Base-by-base conservation (phyloP, 371 early-diverging fungal species). In the Mucor mucedo region DNA sequence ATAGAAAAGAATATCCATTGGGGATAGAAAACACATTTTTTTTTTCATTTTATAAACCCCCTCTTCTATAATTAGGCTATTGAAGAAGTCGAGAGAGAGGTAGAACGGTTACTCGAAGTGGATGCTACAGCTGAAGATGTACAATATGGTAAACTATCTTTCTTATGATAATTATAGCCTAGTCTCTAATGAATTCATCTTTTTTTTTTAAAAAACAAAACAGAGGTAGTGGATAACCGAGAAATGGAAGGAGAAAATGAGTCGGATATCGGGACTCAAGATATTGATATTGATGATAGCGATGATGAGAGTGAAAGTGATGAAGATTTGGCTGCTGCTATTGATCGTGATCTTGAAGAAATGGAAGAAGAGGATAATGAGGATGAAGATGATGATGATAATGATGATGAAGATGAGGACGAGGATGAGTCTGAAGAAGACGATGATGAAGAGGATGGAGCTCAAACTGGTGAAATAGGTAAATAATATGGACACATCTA, bases 21-120 rank as follows among this genome's bases (percentile, higher is more conserved):
- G 21, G 21, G 21, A 21, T 21, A 21, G 1, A 21, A 21, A 21
- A 21, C 21, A 21, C 21, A 21, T 21, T 21, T 21, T 21, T 21
- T 21, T 21, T 21, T 21, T 21, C 21, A 21, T 21, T 21, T 1
- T 21, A 21, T 21, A 21, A 21, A 21, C 21, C 21, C 21, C 21
- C 1, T 1, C 21, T 21, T 21, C 21, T 21, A 21, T 21, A 47
- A 42, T 63, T 80, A 91, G 89, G 89, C 89, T 3, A 89, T 94
- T 59, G 96, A 95, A 66, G 91, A 91, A 63, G 94, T 97, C 5
- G 98, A 98, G 64, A 76, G 85, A 44, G 94, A 94, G 68, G 93
- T 98, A 9, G 91, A 92, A 53, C 82, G 94, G 42, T 73, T 98
- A 45, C 76, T 98, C 27, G 82, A 91, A 67, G 91, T 89, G 16